phyloP scores from a whole-genome alignment of 129 eudicot genomes.

The Saposhnikovia divaricata region DNA sequence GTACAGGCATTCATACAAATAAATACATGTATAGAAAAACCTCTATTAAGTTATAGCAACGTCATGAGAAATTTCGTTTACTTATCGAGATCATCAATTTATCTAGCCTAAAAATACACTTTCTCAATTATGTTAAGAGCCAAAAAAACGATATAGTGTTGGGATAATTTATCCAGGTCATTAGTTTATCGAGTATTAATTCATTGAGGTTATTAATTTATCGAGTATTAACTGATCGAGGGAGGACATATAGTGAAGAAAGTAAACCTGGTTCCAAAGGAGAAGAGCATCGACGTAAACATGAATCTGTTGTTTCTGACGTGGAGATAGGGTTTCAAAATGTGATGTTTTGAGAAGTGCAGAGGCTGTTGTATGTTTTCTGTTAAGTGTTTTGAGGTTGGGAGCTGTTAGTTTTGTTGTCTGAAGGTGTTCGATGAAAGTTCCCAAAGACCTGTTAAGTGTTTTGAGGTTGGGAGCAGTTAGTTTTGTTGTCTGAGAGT shows the following conservation, averaged over 20 bases:
- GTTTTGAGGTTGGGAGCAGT: constrained; percentile 1
- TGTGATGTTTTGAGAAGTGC: constrained; percentile 27
- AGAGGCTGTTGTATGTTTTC: constrained; percentile 15
- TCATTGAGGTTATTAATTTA: too few species aligned
- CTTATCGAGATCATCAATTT: too few species aligned
- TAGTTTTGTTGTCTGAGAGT: constrained; percentile 33
- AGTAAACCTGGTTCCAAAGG: constrained; percentile 78
- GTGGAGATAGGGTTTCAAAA: constrained; percentile 50
- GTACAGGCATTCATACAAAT: too few species aligned
- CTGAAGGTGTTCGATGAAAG: constrained; percentile 50
- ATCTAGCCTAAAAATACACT: background rate
- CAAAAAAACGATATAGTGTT: too few species aligned
- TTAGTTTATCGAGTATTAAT: too few species aligned
- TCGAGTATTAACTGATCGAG: too few species aligned
- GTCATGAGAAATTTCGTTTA: too few species aligned
- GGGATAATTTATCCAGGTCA: too few species aligned
- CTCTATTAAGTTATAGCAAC: too few species aligned
- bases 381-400: constrained; percentile 6
- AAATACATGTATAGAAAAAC: too few species aligned
- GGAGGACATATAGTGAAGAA: background rate
- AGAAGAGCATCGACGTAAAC: constrained; percentile 68
- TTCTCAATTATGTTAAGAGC: background rate
- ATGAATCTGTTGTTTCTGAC: constrained; percentile 57
- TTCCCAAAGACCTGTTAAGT: too few species aligned
- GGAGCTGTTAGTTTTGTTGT: constrained; percentile 15